Base-by-base conservation (phyloP, 352 stramenopile genomes). In the Phytophthora constricta region DNA sequence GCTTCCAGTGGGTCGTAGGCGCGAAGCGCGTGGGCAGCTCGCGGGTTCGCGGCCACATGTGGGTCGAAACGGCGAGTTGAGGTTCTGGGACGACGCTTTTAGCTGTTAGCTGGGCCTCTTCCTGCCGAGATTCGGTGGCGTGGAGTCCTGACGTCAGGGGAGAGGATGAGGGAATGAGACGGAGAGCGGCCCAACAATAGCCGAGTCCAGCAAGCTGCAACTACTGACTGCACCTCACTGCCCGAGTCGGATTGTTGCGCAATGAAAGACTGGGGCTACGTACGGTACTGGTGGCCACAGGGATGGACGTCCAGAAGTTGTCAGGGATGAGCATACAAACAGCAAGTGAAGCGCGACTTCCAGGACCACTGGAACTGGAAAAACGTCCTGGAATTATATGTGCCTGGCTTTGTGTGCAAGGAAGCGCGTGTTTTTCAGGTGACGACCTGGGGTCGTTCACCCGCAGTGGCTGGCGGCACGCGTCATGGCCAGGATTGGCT, bases 11-110 rank as follows among this genome's bases (percentile, higher is more conserved):
- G 20, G 64, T 69, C 20, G 53, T 58, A 9, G 33, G 48, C 52
- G 68, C 62, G 20, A 72, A 67, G n/a, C 72, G 68, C 56, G 68
- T 67, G 23, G 68, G 72, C 45, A 77, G 42, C 47, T 80, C 72
- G 43, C 58, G 64, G 25, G 63, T 76, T 13, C 72, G 64, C 20
- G 68, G 55, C 68, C 72, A 77, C 72, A 77, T 45, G 17, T 42
- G 23, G 14, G 50, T 58, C 39, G 27, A 54, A 54, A 25, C 47
- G 5, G 19, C 11, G 11, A 9, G n/a, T 13, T 26, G 47, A 54
- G 13, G 19, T 11, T 27, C 3, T 16, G 14, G 17, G n/a, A 26
- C 5, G 16, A 39, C 53, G 25, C 52, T 22, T 51, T 48, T 60
- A n/a, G n/a, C n/a, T n/a, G n/a, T n/a, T n/a, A n/a, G n/a, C n/a